Conservation (phyloP, 805 yeast genomes). For the Teunomyces lycoperdinae region DNA sequence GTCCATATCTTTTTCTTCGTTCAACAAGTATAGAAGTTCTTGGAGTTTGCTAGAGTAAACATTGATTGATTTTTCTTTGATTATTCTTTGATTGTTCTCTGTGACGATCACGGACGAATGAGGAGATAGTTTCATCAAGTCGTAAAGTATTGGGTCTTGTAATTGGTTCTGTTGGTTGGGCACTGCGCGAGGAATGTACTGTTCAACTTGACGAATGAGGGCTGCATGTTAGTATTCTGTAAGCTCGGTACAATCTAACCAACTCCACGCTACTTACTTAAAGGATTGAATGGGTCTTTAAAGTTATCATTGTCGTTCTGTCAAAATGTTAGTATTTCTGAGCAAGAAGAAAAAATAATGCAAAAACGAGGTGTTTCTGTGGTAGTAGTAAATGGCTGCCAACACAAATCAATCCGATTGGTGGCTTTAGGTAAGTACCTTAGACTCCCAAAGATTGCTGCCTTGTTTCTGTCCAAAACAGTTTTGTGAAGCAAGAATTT, state of each 20-base stretch:
- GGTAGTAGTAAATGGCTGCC: neutral
- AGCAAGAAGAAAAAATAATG: neutral
- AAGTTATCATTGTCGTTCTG: neutral
- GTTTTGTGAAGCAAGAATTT: too few relatives aligned
- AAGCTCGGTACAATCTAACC: neutral
- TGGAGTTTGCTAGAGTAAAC: conserved; percentile 30
- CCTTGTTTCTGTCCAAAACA: too few relatives aligned
- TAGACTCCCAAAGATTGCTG: too few relatives aligned
- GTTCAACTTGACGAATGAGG: conserved; percentile 12
- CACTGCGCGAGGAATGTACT: conserved; percentile 15
- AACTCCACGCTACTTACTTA: neutral
- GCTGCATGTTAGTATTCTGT: conserved; percentile 11
- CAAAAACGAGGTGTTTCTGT: neutral
- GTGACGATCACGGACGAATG: conserved; percentile 14
- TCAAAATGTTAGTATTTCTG: neutral
- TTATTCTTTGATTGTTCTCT: conserved; percentile 1
- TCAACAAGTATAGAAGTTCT: conserved; percentile 27
- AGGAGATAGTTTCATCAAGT: conserved; percentile 30
- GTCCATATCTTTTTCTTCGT: conserved; percentile 25
- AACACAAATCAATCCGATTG: too few relatives aligned
- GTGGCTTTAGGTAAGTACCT: too few relatives aligned
- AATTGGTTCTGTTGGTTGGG: conserved; percentile 8
- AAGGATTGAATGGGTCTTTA: neutral
- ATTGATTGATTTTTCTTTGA: conserved; percentile 19
- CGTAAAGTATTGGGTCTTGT: conserved; percentile 31